These are phyloP conservation scores for Salix udensis DNA, from an alignment of 345 rosid species.

Conservation along the genomic window DNA sequence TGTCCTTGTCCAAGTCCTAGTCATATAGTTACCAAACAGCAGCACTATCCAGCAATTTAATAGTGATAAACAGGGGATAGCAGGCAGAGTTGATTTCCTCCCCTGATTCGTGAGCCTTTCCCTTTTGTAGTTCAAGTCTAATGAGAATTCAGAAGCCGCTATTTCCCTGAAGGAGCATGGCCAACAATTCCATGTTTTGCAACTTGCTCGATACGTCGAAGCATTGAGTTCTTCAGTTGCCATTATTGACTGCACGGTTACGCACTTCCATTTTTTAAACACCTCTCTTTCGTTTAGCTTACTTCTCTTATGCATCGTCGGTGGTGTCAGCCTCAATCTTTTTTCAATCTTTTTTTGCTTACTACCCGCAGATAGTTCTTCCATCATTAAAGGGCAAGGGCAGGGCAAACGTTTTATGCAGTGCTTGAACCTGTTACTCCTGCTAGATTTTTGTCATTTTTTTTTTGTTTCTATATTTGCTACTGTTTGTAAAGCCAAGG, in stretches of 20 bases:
- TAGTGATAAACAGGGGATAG: neutral
- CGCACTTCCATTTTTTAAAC: neutral
- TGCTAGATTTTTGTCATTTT: neutral
- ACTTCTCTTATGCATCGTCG: neutral
- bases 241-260: neutral
- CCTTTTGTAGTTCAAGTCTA: neutral
- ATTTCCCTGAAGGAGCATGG: conserved; percentile 8
- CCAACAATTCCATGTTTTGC: neutral
- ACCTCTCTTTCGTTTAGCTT: neutral
- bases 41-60: neutral
- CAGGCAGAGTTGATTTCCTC: neutral
- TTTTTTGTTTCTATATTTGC: no score
- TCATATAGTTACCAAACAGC: neutral
- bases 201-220: neutral
- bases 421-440: neutral
- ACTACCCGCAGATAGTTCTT: neutral
- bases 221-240: neutral
- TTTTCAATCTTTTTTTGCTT: no score
- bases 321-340: conserved; percentile 7
- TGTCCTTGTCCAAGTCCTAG: neutral
- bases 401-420: neutral
- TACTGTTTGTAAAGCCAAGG: neutral
- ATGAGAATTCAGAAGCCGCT: neutral
- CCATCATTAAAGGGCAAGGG: neutral
- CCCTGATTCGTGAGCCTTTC: neutral